These are phyloP conservation scores for Colletotrichum limetticola DNA, from an alignment of 2,329 filamentous ascomycete species.

Conservation along the genomic window DNA sequence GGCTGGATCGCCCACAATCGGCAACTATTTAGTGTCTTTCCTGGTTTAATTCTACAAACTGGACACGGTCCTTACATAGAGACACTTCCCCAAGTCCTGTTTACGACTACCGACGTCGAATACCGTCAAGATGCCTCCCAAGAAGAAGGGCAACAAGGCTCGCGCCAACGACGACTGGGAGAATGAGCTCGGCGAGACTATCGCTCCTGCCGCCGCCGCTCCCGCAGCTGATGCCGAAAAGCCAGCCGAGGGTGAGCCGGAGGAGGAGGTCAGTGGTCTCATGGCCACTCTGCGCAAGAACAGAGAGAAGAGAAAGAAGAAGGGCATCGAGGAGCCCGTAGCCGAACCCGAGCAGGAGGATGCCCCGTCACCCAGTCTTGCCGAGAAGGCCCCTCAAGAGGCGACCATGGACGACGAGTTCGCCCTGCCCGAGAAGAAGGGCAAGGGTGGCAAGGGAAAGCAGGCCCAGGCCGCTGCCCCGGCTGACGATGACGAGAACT, in stretches of 20 bases:
- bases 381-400: slow-evolving; percentile 80
- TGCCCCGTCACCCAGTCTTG: slow-evolving; percentile 59
- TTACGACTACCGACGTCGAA: slow-evolving; percentile 27
- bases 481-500: slow-evolving; percentile 61
- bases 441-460: slow-evolving; percentile 66
- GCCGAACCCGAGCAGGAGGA: slow-evolving; percentile 64
- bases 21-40: slow-evolving; percentile 4
- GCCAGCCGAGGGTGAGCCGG: slow-evolving; percentile 64
- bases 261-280: slow-evolving; percentile 71
- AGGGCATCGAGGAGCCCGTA: slow-evolving; percentile 77
- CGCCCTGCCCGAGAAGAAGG: slow-evolving; percentile 80
- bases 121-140: slow-evolving; percentile 79
- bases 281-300: slow-evolving; percentile 86
- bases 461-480: slow-evolving; percentile 55
- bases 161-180: slow-evolving; percentile 93
- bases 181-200: slow-evolving; percentile 84
- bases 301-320: slow-evolving; percentile 90
- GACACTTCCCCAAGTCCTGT: background rate
- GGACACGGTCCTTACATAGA: slow-evolving; percentile 1
- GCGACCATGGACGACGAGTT: slow-evolving; percentile 89
- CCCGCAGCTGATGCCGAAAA: slow-evolving; percentile 61
- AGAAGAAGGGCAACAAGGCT: slow-evolving; percentile 91
- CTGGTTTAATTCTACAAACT: background rate
- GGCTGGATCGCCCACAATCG: slow-evolving; percentile 20
- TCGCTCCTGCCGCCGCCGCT: slow-evolving; percentile 68